These are phyloP conservation scores for Monosporascus ibericus DNA, from an alignment of 2,329 filamentous ascomycete genomes.

Conservation along the genomic window DNA sequence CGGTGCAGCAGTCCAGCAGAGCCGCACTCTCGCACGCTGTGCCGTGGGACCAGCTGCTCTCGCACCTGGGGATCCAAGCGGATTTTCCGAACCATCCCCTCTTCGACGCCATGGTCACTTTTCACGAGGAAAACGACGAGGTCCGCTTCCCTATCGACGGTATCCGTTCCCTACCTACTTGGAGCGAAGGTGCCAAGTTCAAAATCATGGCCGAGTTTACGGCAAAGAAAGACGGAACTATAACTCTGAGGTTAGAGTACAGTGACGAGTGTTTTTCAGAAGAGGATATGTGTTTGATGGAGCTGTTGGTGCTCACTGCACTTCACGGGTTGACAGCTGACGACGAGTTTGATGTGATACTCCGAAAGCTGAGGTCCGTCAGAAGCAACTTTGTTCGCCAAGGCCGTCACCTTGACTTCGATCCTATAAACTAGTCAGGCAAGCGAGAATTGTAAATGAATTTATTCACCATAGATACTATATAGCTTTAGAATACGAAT, in stretches of 20 bases:
- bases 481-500: too few species aligned
- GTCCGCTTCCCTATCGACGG: neutral
- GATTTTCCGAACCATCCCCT: conserved; percentile 11
- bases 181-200: conserved; percentile 13
- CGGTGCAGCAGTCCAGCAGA: conserved; percentile 15
- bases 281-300: neutral
- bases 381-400: too few species aligned
- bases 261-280: neutral
- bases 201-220: conserved; percentile 12
- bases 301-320: too few species aligned
- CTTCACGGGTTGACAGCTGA: too few species aligned
- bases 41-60: conserved; percentile 24
- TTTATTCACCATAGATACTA: too few species aligned
- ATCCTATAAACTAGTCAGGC: too few species aligned
- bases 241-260: conserved; percentile 9
- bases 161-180: conserved; percentile 1
- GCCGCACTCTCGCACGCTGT: conserved; percentile 22
- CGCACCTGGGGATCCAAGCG: conserved; percentile 9
- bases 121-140: conserved; percentile 8
- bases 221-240: conserved; percentile 2
- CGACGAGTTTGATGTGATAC: too few species aligned
- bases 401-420: too few species aligned
- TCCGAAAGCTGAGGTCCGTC: too few species aligned
- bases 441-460: too few species aligned
- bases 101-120: conserved; percentile 18